Evolutionary conservation across 129 eudicot genomes (phyloP).

Genomic region (Dittrichia graveolens): DNA sequence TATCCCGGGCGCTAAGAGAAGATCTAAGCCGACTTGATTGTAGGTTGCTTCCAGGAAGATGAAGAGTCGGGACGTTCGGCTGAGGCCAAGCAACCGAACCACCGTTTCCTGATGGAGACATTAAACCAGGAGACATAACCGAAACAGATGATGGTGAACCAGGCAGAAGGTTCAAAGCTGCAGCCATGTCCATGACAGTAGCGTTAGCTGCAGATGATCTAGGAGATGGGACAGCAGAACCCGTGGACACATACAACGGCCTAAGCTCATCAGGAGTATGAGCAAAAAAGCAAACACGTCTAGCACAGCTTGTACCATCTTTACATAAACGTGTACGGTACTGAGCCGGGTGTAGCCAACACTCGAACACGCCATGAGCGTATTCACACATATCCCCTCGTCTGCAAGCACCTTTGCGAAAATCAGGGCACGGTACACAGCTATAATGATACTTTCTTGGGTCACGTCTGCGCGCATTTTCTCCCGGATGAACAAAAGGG

Average conservation of each 20-base stretch:
- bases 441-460: conserved; percentile 89
- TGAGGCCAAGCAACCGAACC: conserved; percentile 72
- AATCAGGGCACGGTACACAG: conserved; percentile 91
- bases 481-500: conserved; percentile 94
- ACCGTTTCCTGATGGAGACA: conserved; percentile 73
- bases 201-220: conserved; percentile 64
- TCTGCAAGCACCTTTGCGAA: conserved; percentile 83
- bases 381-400: conserved; percentile 95
- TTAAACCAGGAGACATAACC: conserved; percentile 87
- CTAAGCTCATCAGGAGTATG: conserved; percentile 79
- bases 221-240: conserved; percentile 89
- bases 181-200: conserved; percentile 81
- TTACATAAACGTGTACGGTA: conserved; percentile 83
- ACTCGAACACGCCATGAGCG: conserved; percentile 93
- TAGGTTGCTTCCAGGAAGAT: conserved; percentile 84
- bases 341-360: conserved; percentile 97
- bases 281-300: conserved; percentile 89
- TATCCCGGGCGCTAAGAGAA: conserved; percentile 82
- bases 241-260: conserved; percentile 76
- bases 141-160: conserved; percentile 97
- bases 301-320: conserved; percentile 73
- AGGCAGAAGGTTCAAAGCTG: conserved; percentile 79
- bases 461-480: conserved; percentile 85
- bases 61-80: conserved; percentile 80
- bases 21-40: conserved; percentile 93